Percentiles rank a stretch among this genome's conserved stretches.
These are phyloP conservation scores for Penicillium sp. DNA, from an alignment of 2,329 filamentous ascomycete species.

Conservation along the genomic window DNA sequence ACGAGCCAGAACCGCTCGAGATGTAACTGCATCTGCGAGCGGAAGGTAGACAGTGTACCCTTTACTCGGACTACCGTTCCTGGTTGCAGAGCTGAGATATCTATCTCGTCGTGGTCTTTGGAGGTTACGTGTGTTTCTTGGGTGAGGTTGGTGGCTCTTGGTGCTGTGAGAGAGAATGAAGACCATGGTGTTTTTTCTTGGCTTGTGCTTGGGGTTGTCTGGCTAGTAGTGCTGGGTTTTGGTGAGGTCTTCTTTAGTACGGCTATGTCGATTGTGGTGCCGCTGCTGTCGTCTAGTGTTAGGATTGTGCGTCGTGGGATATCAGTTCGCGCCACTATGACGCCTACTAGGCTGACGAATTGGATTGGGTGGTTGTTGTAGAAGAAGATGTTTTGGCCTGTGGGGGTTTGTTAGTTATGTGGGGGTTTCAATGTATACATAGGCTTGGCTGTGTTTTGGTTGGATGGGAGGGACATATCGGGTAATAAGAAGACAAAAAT, in stretches of 20 bases:
- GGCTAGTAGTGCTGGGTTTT: constrained; percentile 14
- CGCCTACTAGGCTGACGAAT: constrained; percentile 70
- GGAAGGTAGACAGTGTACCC: constrained; percentile 55
- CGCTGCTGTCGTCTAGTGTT: constrained; percentile 62
- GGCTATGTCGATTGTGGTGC: constrained; percentile 57
- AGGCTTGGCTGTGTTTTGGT: constrained; percentile 1
- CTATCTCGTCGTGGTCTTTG: constrained; percentile 41
- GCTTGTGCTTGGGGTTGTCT: constrained; percentile 28
- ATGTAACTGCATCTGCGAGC: constrained; percentile 53
- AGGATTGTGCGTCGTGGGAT: constrained; percentile 54
- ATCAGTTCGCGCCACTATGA: constrained; percentile 64
- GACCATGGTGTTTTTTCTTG: constrained; percentile 4
- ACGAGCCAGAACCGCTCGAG: constrained; percentile 55
- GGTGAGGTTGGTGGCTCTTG: background rate
- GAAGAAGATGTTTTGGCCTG: constrained; percentile 62
- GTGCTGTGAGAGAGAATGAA: background rate
- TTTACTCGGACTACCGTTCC: constrained; percentile 58
- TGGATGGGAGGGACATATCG: background rate
- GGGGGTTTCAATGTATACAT: background rate
- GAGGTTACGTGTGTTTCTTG: constrained; percentile 24
- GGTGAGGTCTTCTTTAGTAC: constrained; percentile 36
- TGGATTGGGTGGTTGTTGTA: constrained; percentile 72
- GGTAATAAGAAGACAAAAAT: background rate
- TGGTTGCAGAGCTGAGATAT: constrained; percentile 48
- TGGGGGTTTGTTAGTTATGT: background rate